phyloP scores from a whole-genome alignment of 495 filamentous ascomycete species.

The Tuber brumale region DNA sequence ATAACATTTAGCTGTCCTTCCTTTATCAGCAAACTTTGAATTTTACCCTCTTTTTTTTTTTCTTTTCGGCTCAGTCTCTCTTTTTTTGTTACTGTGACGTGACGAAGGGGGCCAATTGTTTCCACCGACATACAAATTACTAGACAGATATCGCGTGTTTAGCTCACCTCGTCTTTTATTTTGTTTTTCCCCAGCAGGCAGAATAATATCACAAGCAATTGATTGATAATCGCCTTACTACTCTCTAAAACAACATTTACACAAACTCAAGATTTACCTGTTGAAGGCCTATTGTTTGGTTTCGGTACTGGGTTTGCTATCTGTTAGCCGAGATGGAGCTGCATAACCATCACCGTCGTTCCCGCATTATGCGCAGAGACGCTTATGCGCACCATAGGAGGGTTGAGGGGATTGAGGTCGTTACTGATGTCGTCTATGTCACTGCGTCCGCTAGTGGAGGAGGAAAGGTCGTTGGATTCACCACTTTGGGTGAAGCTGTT shows the following conservation, averaged over 20 bases:
- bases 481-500: conserved; percentile 18
- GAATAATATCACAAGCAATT: not conserved
- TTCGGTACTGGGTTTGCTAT: not conserved
- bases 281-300: not conserved
- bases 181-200: not conserved
- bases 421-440: conserved; percentile 24
- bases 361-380: conserved; percentile 22
- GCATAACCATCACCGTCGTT: conserved; percentile 22
- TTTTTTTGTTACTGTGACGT: conserved; percentile 11
- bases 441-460: conserved; percentile 11
- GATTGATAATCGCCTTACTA: not conserved
- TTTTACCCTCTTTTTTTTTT: conserved; percentile 26
- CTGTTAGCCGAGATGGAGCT: conserved; percentile 22
- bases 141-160: not conserved
- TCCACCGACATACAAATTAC: not conserved
- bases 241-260: not conserved
- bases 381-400: conserved; percentile 16
- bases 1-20: conserved; percentile 39
- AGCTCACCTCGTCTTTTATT: not conserved
- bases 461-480: conserved; percentile 30
- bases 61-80: conserved; percentile 26
- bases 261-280: not conserved
- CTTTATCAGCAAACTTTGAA: conserved; percentile 40
- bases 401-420: conserved; percentile 15
- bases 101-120: not conserved